A percentile compares a stretch with the other conserved stretches of the same genome.
phyloP scores from a whole-genome alignment of 2,329 filamentous ascomycete species.

The Tothia fuscella region DNA sequence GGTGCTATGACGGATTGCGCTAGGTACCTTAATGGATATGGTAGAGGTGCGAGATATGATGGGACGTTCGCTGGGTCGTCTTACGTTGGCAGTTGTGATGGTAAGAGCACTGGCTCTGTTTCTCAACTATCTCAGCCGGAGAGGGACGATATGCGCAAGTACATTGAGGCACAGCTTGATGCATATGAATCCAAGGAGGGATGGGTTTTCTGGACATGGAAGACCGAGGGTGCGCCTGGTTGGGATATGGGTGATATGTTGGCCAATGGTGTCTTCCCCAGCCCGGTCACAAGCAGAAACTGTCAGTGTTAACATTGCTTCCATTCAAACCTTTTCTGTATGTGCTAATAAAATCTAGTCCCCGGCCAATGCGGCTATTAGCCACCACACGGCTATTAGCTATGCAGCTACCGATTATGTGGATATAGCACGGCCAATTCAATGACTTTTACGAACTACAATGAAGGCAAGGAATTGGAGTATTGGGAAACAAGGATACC shows the following conservation, averaged over 20 bases:
- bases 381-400: too few species aligned
- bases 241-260: constrained; percentile 36
- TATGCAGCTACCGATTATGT: too few species aligned
- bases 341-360: too few species aligned
- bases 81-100: constrained; percentile 62
- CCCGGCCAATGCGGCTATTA: too few species aligned
- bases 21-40: constrained; percentile 36
- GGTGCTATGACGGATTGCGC: constrained; percentile 37
- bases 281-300: constrained; percentile 30
- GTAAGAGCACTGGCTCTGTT: constrained; percentile 61
- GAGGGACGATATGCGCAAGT: constrained; percentile 75
- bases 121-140: constrained; percentile 57
- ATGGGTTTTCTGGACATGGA: constrained; percentile 99
- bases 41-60: constrained; percentile 54
- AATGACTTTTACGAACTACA: too few species aligned
- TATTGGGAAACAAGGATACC: too few species aligned
- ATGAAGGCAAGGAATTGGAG: too few species aligned
- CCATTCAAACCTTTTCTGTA: too few species aligned
- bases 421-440: too few species aligned
- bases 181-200: constrained; percentile 87
- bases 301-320: too few species aligned
- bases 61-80: constrained; percentile 64
- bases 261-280: constrained; percentile 36
- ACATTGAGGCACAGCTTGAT: constrained; percentile 91
- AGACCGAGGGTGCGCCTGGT: constrained; percentile 54